phyloP scores from a whole-genome alignment of 371 early-diverging fungal genomes.

The Haplosporangium sp. region DNA sequence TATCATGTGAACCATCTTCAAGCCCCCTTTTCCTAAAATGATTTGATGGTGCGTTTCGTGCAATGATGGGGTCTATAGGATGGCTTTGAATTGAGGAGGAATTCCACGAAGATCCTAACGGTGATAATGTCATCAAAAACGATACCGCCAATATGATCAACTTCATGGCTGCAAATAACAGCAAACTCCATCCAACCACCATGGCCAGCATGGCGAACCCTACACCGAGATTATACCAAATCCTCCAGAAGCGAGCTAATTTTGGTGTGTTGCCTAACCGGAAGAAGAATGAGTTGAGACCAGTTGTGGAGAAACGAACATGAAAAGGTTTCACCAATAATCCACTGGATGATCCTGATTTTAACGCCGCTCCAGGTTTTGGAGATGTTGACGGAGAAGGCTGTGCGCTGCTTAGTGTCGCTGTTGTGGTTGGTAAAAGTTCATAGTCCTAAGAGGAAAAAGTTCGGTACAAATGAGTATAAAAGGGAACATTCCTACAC shows the following conservation, averaged over 20 bases:
- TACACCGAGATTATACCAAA: slow-evolving; percentile 73
- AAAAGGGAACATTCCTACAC: too few species aligned
- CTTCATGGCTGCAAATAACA: slow-evolving; percentile 63
- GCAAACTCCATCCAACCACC: slow-evolving; percentile 64
- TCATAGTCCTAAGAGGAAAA: slow-evolving; percentile 32
- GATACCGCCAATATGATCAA: slow-evolving; percentile 37
- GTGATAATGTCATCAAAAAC: slow-evolving; percentile 13
- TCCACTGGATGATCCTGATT: slow-evolving; percentile 20
- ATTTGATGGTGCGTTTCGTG: background rate
- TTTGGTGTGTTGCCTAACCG: slow-evolving; percentile 60
- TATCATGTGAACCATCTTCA: background rate
- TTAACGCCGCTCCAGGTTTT: slow-evolving; percentile 1
- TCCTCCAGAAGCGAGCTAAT: slow-evolving; percentile 62
- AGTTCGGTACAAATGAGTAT: background rate
- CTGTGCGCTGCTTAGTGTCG: slow-evolving; percentile 5
- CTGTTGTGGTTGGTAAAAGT: slow-evolving; percentile 30
- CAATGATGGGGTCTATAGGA: background rate
- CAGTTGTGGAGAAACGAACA: slow-evolving; percentile 71
- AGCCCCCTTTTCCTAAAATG: slow-evolving; percentile 34
- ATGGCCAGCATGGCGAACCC: slow-evolving; percentile 62
- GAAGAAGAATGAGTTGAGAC: slow-evolving; percentile 63
- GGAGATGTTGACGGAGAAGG: slow-evolving; percentile 7
- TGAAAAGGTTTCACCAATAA: slow-evolving; percentile 60
- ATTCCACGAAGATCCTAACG: background rate
- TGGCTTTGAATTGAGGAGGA: background rate